Percentiles rank a stretch among this genome's conserved stretches.
phyloP scores from a whole-genome alignment of 1,139 yeast genomes.

The Protomyces arabidopsidicola region DNA sequence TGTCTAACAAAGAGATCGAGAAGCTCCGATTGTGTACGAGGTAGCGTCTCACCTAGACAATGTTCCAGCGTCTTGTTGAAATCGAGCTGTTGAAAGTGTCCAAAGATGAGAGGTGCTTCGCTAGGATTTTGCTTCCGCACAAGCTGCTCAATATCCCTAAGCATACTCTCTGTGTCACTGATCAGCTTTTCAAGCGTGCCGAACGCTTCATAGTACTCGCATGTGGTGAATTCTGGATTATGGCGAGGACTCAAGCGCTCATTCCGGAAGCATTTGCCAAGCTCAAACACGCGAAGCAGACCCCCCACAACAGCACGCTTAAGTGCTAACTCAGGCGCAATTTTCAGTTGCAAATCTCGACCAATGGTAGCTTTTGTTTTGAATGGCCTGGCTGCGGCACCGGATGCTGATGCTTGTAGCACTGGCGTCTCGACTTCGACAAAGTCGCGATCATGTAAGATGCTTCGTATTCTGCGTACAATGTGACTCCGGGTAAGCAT shows the following conservation, averaged over 20 bases:
- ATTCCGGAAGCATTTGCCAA: conserved; percentile 97
- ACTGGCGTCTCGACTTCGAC: conserved; percentile 87
- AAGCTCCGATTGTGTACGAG: conserved; percentile 48
- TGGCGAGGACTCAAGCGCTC: conserved; percentile 98
- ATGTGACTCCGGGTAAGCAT: conserved; percentile 55
- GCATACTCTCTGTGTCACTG: conserved; percentile 90
- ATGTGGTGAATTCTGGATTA: conserved; percentile 96
- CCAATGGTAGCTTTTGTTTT: conserved; percentile 46
- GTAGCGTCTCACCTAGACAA: conserved; percentile 79
- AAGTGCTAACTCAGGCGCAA: conserved; percentile 95
- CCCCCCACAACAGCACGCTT: conserved; percentile 98
- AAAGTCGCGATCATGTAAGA: conserved; percentile 54
- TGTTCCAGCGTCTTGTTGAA: conserved; percentile 95
- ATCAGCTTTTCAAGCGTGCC: conserved; percentile 90
- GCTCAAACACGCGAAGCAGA: conserved; percentile 94
- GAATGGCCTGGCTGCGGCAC: conserved; percentile 98
- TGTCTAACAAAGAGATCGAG: conserved; percentile 42
- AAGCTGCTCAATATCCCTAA: conserved; percentile 94
- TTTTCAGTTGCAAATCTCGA: conserved; percentile 84
- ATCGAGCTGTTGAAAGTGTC: conserved; percentile 60
- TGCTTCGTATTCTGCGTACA: conserved; percentile 53
- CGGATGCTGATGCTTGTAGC: conserved; percentile 97
- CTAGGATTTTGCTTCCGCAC: conserved; percentile 56
- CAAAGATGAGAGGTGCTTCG: conserved; percentile 57
- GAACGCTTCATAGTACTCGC: conserved; percentile 94